Base-by-base conservation (phyloP, 169 alveolate species). In the Cryptosporidium sp. region DNA sequence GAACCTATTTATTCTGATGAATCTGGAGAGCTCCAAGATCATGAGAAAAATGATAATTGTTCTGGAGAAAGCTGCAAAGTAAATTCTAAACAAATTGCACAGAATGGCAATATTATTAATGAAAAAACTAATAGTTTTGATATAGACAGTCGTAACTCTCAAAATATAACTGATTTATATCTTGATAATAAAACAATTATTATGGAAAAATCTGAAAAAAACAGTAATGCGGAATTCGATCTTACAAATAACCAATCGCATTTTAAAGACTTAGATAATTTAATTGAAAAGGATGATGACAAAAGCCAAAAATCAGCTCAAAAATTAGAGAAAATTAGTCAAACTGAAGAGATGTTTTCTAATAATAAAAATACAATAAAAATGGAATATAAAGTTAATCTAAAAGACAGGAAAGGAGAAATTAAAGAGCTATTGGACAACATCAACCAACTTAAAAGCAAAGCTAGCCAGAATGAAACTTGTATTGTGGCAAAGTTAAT, bases 351-450 rank as follows among this genome's bases (percentile, higher is more conserved):
- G 21, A 18, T 67, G 29, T 6, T 18, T 33, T 29, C 18, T 29
- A 4, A 7, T 33, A 5, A 31, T 67, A 18, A 67, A 29, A 33
- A 14, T 2, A n/a, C 31, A 9, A 29, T 33, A 67, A 33, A 67
- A 29, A 31, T 67, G 26, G 6, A 9, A 12, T 37, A 7, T 2
- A 33, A 35, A 42, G 10, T 9, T 10, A 29, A 31, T 45, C 14
- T 4, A 70, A 23, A 18, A 18, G 51, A 51, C 21, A 70, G 85
- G 35, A 70, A 37, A 51, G 52, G 51, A 6, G 85, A 70, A 33
- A 26, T 70, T 3, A 48, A 70, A 26, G 85, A 45, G 42, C 1
- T 70, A 3, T 9, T 31, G n/a, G 71, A 73, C n/a, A 56, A 29
- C 1, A 51, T 73, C 9, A 10, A 0, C 14, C 3, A 10, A 7